Conservation (phyloP, 257 asterid genomes). For the Lithospermum erythrorhizon region DNA sequence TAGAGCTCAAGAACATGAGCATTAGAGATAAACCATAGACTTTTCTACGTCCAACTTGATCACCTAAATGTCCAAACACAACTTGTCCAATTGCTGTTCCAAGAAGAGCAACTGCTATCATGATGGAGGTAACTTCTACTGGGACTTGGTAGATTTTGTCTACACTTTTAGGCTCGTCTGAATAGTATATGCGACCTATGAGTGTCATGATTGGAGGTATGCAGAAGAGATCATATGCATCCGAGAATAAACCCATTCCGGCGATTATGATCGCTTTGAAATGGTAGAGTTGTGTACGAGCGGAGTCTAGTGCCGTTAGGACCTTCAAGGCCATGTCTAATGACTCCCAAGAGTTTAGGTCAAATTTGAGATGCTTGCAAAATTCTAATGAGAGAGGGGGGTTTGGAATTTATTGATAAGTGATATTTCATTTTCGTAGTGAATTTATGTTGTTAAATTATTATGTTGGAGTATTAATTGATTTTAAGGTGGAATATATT, state of each 20-base stretch:
- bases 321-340: constrained; percentile 38
- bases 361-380: background rate
- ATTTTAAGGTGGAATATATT: background rate
- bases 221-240: constrained; percentile 51
- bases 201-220: constrained; percentile 46
- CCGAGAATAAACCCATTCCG: constrained; percentile 59
- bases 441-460: no score
- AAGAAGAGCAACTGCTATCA: constrained; percentile 32
- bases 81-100: constrained; percentile 45
- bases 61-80: constrained; percentile 41
- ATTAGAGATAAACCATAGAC: constrained; percentile 38
- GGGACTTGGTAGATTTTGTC: constrained; percentile 14
- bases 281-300: constrained; percentile 42
- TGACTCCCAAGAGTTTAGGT: background rate
- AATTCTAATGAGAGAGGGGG: background rate
- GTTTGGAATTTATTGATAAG: background rate
- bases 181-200: constrained; percentile 35
- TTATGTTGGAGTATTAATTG: no score
- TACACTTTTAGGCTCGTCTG: background rate
- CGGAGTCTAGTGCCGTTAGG: constrained; percentile 42
- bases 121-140: constrained; percentile 17
- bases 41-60: constrained; percentile 35
- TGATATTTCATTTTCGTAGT: no score
- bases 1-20: constrained; percentile 47
- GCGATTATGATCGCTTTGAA: constrained; percentile 48